A percentile compares a stretch with the other conserved stretches of the same genome.
phyloP scores from a whole-genome alignment of 345 rosid genomes.

The Hibiscus syriacus region DNA sequence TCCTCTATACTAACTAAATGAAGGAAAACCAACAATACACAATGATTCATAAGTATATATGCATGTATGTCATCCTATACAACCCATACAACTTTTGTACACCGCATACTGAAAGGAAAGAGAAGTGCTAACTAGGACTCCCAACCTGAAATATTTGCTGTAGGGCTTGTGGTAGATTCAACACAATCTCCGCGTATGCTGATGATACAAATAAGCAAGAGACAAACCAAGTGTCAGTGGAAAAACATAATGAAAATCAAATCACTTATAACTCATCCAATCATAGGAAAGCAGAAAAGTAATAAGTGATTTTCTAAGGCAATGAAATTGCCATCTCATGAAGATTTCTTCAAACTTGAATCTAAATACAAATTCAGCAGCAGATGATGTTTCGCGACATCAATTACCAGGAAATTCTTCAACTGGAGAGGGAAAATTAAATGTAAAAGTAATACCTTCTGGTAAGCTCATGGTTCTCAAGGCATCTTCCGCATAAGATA shows the following conservation, averaged over 20 bases:
- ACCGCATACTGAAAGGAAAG: background rate
- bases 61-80: background rate
- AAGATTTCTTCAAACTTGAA: background rate
- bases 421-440: background rate
- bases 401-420: background rate
- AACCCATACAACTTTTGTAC: background rate
- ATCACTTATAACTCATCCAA: background rate
- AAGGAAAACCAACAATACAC: background rate
- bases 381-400: background rate
- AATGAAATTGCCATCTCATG: background rate
- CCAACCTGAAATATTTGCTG: slow-evolving; percentile 44
- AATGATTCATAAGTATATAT: background rate
- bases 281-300: background rate
- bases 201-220: slow-evolving; percentile 10
- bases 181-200: slow-evolving; percentile 91
- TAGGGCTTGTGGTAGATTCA: slow-evolving; percentile 58
- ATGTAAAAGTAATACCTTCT: slow-evolving; percentile 48
- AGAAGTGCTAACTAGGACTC: slow-evolving; percentile 18
- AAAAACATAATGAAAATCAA: background rate
- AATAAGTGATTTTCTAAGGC: background rate
- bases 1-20: background rate
- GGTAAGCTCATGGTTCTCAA: slow-evolving; percentile 72
- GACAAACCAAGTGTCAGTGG: background rate
- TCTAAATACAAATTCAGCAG: background rate
- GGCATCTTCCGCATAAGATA: slow-evolving; percentile 86